Percentiles rank a stretch among this genome's conserved stretches.
Conservation (phyloP, 176 grass and related monocot species). For the Oryza brachyantha region DNA sequence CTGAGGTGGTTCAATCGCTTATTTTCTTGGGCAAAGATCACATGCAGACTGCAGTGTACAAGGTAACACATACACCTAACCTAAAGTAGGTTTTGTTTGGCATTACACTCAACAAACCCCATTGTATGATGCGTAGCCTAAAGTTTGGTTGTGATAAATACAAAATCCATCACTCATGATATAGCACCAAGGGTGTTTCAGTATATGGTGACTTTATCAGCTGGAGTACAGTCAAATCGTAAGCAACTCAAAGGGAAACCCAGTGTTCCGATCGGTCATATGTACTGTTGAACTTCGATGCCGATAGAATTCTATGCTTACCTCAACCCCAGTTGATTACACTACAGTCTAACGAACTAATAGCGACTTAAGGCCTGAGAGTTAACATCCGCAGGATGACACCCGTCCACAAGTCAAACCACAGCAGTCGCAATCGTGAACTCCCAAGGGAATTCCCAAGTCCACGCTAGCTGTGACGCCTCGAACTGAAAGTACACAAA, state of each 20-base stretch:
- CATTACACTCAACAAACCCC: neutral
- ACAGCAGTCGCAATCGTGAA: neutral
- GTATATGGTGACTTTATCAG: neutral
- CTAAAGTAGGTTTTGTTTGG: neutral
- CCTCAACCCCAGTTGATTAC: neutral
- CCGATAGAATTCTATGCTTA: neutral
- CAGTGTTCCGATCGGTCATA: neutral
- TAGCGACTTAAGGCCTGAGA: neutral
- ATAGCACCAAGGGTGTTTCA: neutral
- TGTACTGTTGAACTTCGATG: neutral
- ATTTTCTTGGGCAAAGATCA: neutral
- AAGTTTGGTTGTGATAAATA: neutral
- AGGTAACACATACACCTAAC: neutral
- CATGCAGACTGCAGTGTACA: neutral
- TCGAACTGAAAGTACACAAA: neutral
- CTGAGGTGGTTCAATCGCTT: neutral
- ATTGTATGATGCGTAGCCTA: neutral
- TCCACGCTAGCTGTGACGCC: neutral
- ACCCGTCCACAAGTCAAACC: neutral
- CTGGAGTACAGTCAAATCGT: neutral
- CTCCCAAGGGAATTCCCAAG: neutral
- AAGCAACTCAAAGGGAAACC: neutral
- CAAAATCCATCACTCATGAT: neutral
- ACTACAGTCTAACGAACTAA: neutral
- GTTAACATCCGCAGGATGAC: constrained; percentile 5